Evolutionary conservation across 805 yeast species (phyloP), one percentile per base, ranked within the genome.

Genomic region (Sporopachydermia lactativora): DNA sequence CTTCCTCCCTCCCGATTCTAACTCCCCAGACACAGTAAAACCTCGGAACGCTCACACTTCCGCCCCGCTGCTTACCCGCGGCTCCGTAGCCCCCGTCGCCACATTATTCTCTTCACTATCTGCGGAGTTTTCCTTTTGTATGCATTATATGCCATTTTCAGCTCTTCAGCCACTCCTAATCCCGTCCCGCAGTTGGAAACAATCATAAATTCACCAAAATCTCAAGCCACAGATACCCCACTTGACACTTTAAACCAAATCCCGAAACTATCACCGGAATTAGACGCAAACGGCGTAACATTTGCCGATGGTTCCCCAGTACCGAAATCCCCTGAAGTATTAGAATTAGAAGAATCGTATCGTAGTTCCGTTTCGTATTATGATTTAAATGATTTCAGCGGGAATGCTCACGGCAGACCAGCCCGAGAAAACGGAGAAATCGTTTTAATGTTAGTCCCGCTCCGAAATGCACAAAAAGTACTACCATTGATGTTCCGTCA

Each of bases 401-500:
- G 86, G 2, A 47, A 68, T 1, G 51, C 65, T 1, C 60, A 65
- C 35, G 85, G 82, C 13, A 56, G 55, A 13, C 52, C 48, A 5
- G 52, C 51, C 5, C 41, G 31, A 15, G 35, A 42, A 17, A 41
- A 47, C 14, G 71, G 74, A 11, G 94, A 84, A 46, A 71, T 75
- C 38, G 75, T 84, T 11, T 60, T 84, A 42, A 60, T 85, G 40
- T 66, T 79, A 45, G 70, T 84, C 52, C 95, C 95, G 5, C 61
- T 84, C 45, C 66, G 94, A 58, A 79, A 84, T 52, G 94, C 95
- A 0, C 86, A 78, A 52, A 65, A 70, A 18, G 88, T 81, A 15
- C 60, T 84, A 45, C 86, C 92, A 8, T 65, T 83, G 65, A 84
- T 86, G 68, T 83, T 85, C 61, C 77, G 78, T 52, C 82, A 84